Evolutionary conservation across 352 stramenopile species (phyloP).

Genomic region (Phytopythium sindhum): DNA sequence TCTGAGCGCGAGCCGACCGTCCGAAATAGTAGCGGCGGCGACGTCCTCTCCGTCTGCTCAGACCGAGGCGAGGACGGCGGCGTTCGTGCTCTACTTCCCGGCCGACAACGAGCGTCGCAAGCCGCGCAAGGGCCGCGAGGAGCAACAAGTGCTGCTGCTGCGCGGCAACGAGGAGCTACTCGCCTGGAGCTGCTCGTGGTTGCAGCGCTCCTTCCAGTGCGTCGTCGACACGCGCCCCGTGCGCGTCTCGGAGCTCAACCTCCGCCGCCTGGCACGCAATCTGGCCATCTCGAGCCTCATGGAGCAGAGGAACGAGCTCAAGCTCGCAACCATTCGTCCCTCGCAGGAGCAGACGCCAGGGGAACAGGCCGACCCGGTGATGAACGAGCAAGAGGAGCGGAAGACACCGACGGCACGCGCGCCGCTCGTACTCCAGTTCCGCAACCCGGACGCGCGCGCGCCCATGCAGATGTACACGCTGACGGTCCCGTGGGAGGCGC

Average conservation of each 20-base stretch:
- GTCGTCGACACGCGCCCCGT: constrained; percentile 49
- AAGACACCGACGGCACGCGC: constrained; percentile 9
- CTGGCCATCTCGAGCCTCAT: constrained; percentile 41
- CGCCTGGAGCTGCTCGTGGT: constrained; percentile 48
- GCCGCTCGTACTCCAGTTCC: constrained; percentile 50
- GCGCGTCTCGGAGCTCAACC: constrained; percentile 42
- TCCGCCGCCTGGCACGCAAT: constrained; percentile 51
- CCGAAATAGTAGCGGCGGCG: not conserved
- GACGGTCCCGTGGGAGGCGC: constrained; percentile 49
- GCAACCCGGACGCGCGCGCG: constrained; percentile 32
- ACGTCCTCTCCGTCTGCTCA: not conserved
- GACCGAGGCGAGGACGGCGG: constrained; percentile 9
- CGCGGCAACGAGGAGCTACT: constrained; percentile 56
- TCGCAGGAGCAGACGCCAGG: constrained; percentile 3
- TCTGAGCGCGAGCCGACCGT: not conserved
- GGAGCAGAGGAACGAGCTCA: constrained; percentile 5
- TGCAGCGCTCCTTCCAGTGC: constrained; percentile 74
- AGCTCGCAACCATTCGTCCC: not conserved
- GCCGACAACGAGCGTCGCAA: constrained; percentile 25
- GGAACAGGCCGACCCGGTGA: constrained; percentile 5
- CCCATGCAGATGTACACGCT: constrained; percentile 57
- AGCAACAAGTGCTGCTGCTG: constrained; percentile 54
- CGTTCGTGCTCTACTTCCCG: constrained; percentile 69
- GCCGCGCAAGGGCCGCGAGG: constrained; percentile 36
- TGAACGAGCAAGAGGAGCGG: constrained; percentile 10